A percentile compares a stretch with the other conserved stretches of the same genome.
Evolutionary conservation across 805 yeast species (phyloP).

Genomic region (Cyberlindnera maritima): DNA sequence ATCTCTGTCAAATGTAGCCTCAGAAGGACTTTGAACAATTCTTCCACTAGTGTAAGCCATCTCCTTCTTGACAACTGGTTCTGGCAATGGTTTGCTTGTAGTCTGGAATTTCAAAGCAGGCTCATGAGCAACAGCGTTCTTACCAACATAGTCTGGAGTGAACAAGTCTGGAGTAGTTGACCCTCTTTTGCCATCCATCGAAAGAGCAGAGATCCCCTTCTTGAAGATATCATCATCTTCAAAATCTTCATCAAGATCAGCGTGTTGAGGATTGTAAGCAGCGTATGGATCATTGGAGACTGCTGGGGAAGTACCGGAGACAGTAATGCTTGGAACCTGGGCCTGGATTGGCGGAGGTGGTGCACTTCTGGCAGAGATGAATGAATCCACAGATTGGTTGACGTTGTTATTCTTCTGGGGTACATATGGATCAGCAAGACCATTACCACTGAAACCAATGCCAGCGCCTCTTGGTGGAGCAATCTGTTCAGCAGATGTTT

Average conservation of each 20-base stretch:
- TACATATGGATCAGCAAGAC: constrained; percentile 16
- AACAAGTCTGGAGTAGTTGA: constrained; percentile 19
- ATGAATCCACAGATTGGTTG: constrained; percentile 4
- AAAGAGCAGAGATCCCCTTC: constrained; percentile 24
- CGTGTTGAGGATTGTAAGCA: constrained; percentile 3
- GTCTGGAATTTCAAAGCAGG: constrained; percentile 16
- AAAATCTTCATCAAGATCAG: constrained; percentile 26
- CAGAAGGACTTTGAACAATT: constrained; percentile 17
- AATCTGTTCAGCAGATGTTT: constrained; percentile 3
- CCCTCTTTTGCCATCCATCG: constrained; percentile 7
- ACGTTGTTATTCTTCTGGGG: constrained; percentile 4
- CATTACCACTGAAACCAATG: constrained; percentile 13
- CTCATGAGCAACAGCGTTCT: constrained; percentile 11
- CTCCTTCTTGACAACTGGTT: constrained; percentile 15
- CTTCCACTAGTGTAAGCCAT: constrained; percentile 25
- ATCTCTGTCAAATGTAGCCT: constrained; percentile 8
- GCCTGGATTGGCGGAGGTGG: background rate
- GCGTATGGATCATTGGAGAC: constrained; percentile 15
- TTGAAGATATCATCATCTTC: constrained; percentile 28
- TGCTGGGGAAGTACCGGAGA: background rate
- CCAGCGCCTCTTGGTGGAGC: constrained; percentile 15
- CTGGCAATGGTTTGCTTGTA: constrained; percentile 16
- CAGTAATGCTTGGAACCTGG: background rate
- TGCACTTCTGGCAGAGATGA: background rate
- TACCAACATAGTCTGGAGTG: constrained; percentile 27